Base-by-base conservation (phyloP, 306 rosid species). In the Citrullus mucosospermus region DNA sequence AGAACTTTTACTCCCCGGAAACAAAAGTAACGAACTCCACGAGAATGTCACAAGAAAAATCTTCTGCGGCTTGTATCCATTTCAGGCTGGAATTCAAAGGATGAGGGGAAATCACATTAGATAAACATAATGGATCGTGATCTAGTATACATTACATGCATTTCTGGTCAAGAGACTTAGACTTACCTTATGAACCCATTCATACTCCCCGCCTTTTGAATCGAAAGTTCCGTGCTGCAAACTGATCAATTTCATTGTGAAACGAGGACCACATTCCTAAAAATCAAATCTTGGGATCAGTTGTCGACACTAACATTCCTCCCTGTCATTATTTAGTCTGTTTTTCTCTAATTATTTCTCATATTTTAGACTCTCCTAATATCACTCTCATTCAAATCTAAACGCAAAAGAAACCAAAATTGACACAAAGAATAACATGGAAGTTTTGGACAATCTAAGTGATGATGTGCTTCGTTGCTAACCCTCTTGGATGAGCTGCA, bases 51-150 rank as follows among this genome's bases (percentile, higher is more conserved):
- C 66, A 95, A 86, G 91, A 95, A 95, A 83, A 95, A 95, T 82
- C 98, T 92, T 86, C 98, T 89, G 30, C 98, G 86, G 87, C 98
- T 92, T 4, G 97, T 95, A 86, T 95, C 98, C 98, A 95, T 95
- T 85, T 95, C 97, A 78, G 96, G 86, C 98, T 95, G 75, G 69
- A 53, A 69, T 54, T 75, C 75, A 88, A 79, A 82, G 71, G 6
- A 59, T 32, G 36, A 32, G 36, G 36, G 56, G 18, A 83, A 32
- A 59, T 72, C 78, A 70, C 43, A 60, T 68, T 30, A 65, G 84
- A 74, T 17, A 62, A 70, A 28, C 1, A 59, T 30, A 48, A 14
- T 78, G 55, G 54, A 13, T 22, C 41, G 56, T 28, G 12, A 86
- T 76, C 43, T 30, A 59, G 20, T 41, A 15, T 59, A 34, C 34